A percentile compares a stretch with the other conserved stretches of the same genome.
Evolutionary conservation across 768 basidiomycete genomes (phyloP).

Genomic region (Cantharellus cinnabarinus): DNA sequence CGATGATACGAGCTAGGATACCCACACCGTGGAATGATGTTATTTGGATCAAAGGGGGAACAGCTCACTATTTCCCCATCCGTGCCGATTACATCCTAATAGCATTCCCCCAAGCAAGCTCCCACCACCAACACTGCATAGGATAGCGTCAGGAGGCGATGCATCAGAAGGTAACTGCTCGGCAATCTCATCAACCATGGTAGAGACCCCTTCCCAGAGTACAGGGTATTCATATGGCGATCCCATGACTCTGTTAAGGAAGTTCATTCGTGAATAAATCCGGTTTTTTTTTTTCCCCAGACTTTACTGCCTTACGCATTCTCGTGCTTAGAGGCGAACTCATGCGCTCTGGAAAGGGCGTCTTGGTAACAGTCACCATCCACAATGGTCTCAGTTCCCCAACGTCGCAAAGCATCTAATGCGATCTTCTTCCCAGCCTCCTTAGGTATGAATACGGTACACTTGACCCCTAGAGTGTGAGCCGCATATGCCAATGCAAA

Average conservation of each 20-base stretch:
- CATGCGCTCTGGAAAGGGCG: constrained; percentile 30
- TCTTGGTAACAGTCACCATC: constrained; percentile 38
- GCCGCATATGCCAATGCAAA: constrained; percentile 49
- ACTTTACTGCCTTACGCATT: constrained; percentile 24
- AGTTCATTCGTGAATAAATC: neutral
- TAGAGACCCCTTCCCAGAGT: constrained; percentile 61
- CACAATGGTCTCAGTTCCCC: constrained; percentile 39
- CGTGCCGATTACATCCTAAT: constrained; percentile 36
- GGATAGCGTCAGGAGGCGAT: constrained; percentile 42
- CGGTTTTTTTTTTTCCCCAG: no score
- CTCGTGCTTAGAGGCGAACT: constrained; percentile 23
- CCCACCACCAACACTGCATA: constrained; percentile 61
- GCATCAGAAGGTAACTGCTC: constrained; percentile 24
- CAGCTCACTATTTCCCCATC: constrained; percentile 47
- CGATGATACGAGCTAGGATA: constrained; percentile 26
- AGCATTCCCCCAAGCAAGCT: constrained; percentile 53
- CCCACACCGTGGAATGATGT: neutral
- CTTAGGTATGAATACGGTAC: constrained; percentile 47
- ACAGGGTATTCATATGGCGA: constrained; percentile 51
- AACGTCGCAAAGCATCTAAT: constrained; percentile 23
- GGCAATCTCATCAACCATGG: constrained; percentile 45
- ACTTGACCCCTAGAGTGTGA: constrained; percentile 29
- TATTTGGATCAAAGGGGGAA: neutral
- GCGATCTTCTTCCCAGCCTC: constrained; percentile 12
- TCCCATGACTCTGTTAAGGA: constrained; percentile 32